Evolutionary conservation across 1,284 basidiomycete species (phyloP).

Genomic region (Leccinum griseonigrum): DNA sequence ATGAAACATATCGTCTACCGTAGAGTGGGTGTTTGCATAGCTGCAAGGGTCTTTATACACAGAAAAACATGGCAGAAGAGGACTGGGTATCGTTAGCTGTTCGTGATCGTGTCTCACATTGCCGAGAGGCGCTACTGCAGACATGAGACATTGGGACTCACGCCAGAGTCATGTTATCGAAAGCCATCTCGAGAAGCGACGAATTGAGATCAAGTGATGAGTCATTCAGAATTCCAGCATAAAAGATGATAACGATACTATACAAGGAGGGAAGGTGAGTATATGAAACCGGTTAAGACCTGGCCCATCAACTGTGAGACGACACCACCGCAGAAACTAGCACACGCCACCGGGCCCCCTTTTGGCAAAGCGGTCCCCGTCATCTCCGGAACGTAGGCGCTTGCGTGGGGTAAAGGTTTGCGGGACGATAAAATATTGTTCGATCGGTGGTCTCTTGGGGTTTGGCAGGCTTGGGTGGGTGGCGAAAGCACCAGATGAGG

Average conservation of each 20-base stretch:
- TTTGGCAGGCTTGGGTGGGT: constrained; percentile 15
- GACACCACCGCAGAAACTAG: constrained; percentile 10
- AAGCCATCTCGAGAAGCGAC: background rate
- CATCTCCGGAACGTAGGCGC: constrained; percentile 31
- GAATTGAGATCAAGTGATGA: background rate
- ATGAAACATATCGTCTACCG: background rate
- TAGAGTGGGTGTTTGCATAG: background rate
- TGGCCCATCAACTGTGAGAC: constrained; percentile 10
- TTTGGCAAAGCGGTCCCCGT: constrained; percentile 26
- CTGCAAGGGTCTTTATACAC: background rate
- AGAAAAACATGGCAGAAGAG: background rate
- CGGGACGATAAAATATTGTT: constrained; percentile 42
- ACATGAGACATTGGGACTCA: constrained; percentile 13
- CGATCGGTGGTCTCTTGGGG: constrained; percentile 36
- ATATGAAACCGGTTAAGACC: constrained; percentile 1
- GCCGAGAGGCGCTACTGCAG: background rate
- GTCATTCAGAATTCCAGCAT: constrained; percentile 6
- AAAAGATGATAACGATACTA: constrained; percentile 31
- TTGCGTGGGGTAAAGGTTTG: constrained; percentile 25
- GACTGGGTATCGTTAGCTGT: background rate
- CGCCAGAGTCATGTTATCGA: background rate
- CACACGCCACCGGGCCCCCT: constrained; percentile 17
- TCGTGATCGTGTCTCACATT: constrained; percentile 15
- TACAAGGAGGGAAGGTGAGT: constrained; percentile 21
- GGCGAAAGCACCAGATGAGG: constrained; percentile 30